Conservation (phyloP, 208 protist species). For the Blastocrithidia nonstop region DNA sequence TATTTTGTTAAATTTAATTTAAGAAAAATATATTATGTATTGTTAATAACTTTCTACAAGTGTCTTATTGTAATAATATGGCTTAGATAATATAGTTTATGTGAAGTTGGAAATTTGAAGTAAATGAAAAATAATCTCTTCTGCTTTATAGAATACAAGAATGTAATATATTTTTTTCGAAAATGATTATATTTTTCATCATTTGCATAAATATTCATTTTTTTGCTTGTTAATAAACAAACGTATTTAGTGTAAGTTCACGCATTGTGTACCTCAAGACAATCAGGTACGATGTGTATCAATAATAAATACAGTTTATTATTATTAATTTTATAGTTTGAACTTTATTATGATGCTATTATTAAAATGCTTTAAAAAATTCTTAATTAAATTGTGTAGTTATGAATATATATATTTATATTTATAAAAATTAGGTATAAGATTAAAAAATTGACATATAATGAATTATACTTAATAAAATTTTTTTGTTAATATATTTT, state of each 20-base stretch:
- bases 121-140: too few species aligned
- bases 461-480: too few species aligned
- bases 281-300: background rate
- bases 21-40: too few species aligned
- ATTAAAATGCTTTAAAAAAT: background rate
- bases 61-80: too few species aligned
- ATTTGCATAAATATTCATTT: background rate
- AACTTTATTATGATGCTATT: too few species aligned
- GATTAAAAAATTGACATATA: background rate
- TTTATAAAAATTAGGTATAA: background rate
- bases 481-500: too few species aligned
- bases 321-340: background rate
- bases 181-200: background rate
- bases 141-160: background rate
- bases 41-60: too few species aligned
- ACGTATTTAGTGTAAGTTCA: too few species aligned
- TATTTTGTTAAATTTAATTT: background rate
- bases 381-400: background rate
- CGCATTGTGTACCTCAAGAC: too few species aligned
- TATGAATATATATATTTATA: conserved; percentile 1
- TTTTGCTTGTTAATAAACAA: background rate
- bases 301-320: background rate
- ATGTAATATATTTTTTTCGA: background rate
- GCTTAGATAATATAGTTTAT: too few species aligned
- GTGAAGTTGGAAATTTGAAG: too few species aligned